Percentiles rank a stretch among this genome's conserved stretches.
Evolutionary conservation across 1,284 basidiomycete species (phyloP).

Genomic region (Phellopilus nigrolimitatus): DNA sequence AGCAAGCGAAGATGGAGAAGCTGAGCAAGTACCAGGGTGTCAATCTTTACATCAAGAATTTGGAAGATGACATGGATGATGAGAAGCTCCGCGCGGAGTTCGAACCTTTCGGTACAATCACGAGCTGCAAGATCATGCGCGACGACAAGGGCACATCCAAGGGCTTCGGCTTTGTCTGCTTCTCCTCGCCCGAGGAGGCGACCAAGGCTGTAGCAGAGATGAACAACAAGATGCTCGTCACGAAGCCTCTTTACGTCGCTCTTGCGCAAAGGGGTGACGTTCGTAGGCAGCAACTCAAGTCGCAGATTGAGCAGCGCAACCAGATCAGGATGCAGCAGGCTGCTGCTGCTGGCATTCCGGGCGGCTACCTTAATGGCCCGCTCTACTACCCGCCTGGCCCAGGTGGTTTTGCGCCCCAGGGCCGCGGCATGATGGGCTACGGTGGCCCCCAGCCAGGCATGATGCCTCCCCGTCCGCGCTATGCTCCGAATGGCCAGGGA

Average conservation of each 20-base stretch:
- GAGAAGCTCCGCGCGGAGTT: constrained; percentile 95
- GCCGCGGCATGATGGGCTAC: constrained; percentile 80
- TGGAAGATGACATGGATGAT: constrained; percentile 90
- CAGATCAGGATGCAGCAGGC: constrained; percentile 95
- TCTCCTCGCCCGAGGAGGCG: constrained; percentile 97
- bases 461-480: constrained; percentile 84
- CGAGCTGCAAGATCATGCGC: constrained; percentile 99
- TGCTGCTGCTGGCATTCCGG: constrained; percentile 78
- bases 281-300: constrained; percentile 97
- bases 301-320: constrained; percentile 95
- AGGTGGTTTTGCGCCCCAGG: constrained; percentile 72
- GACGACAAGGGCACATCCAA: constrained; percentile 90
- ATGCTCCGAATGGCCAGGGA: constrained; percentile 73
- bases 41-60: constrained; percentile 99
- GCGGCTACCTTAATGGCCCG: constrained; percentile 78
- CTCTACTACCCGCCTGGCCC: constrained; percentile 89
- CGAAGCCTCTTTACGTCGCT: constrained; percentile 98
- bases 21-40: constrained; percentile 98
- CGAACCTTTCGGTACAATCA: constrained; percentile 95
- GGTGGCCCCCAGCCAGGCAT: constrained; percentile 68
- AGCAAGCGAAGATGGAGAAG: constrained; percentile 96
- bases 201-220: constrained; percentile 99
- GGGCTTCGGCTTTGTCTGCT: constrained; percentile 99
- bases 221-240: constrained; percentile 99
- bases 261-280: constrained; percentile 98